Base-by-base conservation (phyloP, 768 basidiomycete genomes). In the Pisolithus marmoratus region DNA sequence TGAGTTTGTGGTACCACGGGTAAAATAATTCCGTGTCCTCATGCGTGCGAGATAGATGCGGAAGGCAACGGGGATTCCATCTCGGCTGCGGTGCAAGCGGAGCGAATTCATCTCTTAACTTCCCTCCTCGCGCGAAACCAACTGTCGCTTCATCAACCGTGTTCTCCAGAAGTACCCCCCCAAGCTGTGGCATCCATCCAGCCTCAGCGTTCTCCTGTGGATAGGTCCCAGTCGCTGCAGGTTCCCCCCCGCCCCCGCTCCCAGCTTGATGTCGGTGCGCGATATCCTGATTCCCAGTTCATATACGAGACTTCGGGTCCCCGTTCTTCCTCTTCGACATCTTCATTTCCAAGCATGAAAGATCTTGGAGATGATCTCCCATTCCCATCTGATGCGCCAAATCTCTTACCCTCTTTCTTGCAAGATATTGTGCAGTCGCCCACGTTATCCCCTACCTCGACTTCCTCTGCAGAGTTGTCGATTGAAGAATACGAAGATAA, bases 41-140 rank as follows among this genome's bases (percentile, higher is more conserved):
- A 62, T 49, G 9, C 12, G 26, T 31, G 12, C 43, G 29, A 11
- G 12, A 4, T 54, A 90, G 88, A 90, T 57, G 90, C 90, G 12
- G 90, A 92, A 63, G 90, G 90, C 2, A 91, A 92, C 59, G 87
- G 88, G 3, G 90, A 92, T 65, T 90, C 87, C 4, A 88, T 91
- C 60, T 90, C 88, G 42, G 79, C 84, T 36, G 85, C 87, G 22
- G 88, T 91, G 40, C 90, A 92, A 67, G 83, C 87, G 15, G 90
- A 91, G 63, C 82, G 90, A 49, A 90, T 92, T 57, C 83, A 85
- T 23, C 74, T 91, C 19, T 76, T 92, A 46, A 86, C 87, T 2
- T 81, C 84, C 47, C 84, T 90, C 40, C 79, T 91, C 48, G 70
- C 81, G 2, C 81, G 82, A 60, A 78, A 78, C 17, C 77, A 82